A percentile compares a stretch with the other conserved stretches of the same genome.
Evolutionary conservation across 768 basidiomycete species (phyloP).

Genomic region (Russula sp.): DNA sequence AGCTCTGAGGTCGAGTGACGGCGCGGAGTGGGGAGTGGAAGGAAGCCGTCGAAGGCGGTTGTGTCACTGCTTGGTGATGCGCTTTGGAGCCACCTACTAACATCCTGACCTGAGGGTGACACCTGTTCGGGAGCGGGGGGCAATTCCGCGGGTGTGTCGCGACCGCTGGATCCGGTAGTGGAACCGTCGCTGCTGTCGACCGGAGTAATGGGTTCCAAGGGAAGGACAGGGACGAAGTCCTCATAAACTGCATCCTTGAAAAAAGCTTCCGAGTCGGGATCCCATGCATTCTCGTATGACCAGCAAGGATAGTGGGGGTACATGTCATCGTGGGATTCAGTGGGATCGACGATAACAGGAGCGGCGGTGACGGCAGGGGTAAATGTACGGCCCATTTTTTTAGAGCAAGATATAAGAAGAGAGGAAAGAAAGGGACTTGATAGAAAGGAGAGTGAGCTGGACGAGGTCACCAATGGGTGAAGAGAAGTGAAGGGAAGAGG

Average conservation of each 20-base stretch:
- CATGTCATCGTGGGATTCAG: constrained; percentile 12
- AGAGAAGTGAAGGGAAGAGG: not conserved
- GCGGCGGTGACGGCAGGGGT: constrained; percentile 4
- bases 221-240: constrained; percentile 14
- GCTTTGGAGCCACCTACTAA: constrained; percentile 13
- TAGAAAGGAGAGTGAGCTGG: constrained; percentile 17
- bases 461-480: not conserved
- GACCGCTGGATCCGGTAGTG: constrained; percentile 21
- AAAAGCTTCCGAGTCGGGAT: constrained; percentile 26
- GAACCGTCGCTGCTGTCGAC: constrained; percentile 18
- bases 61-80: not conserved
- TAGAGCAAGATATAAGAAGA: not conserved
- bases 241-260: constrained; percentile 25
- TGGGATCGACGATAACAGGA: constrained; percentile 19
- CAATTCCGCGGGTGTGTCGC: constrained; percentile 18
- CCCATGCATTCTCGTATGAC: constrained; percentile 25
- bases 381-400: constrained; percentile 24
- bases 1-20: constrained; percentile 19
- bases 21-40: constrained; percentile 1
- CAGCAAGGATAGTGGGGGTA: constrained; percentile 17
- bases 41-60: not conserved
- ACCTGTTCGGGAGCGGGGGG: constrained; percentile 12
- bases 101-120: not conserved
- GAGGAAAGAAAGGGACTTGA: constrained; percentile 6
- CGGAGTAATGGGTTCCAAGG: constrained; percentile 19